phyloP scores from a whole-genome alignment of 2,329 filamentous ascomycete genomes.

The Stromatinia cepivora region DNA sequence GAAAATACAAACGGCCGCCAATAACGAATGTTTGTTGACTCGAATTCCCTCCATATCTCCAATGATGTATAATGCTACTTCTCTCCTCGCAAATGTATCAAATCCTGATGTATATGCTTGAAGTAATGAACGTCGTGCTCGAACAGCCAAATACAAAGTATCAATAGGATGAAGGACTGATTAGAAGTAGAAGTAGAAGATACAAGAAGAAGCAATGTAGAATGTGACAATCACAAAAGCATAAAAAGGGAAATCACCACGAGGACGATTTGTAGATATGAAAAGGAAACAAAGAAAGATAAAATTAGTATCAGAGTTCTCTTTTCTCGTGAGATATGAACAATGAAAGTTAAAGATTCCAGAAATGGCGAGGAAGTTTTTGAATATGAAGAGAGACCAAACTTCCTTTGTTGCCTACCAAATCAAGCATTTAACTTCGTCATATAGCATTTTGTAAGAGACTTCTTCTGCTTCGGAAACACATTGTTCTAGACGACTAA shows the following conservation, averaged over 20 bases:
- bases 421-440: slow-evolving; percentile 26
- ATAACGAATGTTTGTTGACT: slow-evolving; percentile 26
- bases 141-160: slow-evolving; percentile 13
- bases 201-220: slow-evolving; percentile 33
- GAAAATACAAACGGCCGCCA: slow-evolving; percentile 39
- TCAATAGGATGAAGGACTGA: slow-evolving; percentile 28
- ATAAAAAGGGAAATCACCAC: not conserved
- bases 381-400: slow-evolving; percentile 9
- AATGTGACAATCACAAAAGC: not conserved
- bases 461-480: slow-evolving; percentile 3
- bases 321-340: not conserved
- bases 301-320: not conserved
- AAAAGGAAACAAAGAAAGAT: slow-evolving; percentile 18
- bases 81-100: not conserved
- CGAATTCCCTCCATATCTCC: slow-evolving; percentile 31
- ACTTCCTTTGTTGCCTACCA: slow-evolving; percentile 28
- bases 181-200: slow-evolving; percentile 24
- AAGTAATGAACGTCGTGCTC: slow-evolving; percentile 4
- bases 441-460: slow-evolving; percentile 24
- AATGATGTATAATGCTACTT: not conserved
- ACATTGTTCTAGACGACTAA: not conserved
- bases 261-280: not conserved
- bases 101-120: not conserved
- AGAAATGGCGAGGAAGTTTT: slow-evolving; percentile 34
- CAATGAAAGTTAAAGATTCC: slow-evolving; percentile 28